Evolutionary conservation across 306 rosid genomes (phyloP).

Genomic region (Carpinus viminea): DNA sequence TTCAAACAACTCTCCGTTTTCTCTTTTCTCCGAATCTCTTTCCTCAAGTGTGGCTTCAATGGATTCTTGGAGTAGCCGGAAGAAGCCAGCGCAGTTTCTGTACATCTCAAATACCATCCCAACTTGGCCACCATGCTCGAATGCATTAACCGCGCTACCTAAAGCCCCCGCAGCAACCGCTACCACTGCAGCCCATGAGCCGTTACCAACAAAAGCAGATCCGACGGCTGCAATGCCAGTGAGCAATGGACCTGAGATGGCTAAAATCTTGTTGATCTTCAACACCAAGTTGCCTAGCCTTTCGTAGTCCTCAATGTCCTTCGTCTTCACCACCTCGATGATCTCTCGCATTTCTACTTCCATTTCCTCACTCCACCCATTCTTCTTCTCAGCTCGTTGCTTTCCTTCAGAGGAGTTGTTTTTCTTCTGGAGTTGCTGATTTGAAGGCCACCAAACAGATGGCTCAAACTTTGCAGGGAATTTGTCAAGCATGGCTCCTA

Average conservation of each 20-base stretch:
- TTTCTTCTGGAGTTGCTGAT: constrained; percentile 7
- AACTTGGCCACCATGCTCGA: constrained; percentile 67
- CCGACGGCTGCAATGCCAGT: constrained; percentile 68
- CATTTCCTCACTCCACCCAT: constrained; percentile 62
- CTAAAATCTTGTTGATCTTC: constrained; percentile 60
- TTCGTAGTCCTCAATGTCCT: constrained; percentile 64
- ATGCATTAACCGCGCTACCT: constrained; percentile 50
- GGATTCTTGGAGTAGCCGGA: constrained; percentile 41
- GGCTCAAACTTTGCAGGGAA: constrained; percentile 58
- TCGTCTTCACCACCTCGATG: constrained; percentile 43
- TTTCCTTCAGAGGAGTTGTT: neutral
- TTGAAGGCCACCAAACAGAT: constrained; percentile 78
- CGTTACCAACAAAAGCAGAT: constrained; percentile 41
- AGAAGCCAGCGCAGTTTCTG: constrained; percentile 54
- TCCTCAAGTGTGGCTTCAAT: constrained; percentile 52
- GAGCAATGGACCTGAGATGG: constrained; percentile 72
- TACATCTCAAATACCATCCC: constrained; percentile 83
- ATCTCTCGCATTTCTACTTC: constrained; percentile 66
- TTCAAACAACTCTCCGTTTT: constrained; percentile 55
- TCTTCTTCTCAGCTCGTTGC: neutral
- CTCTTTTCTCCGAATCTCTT: constrained; percentile 51
- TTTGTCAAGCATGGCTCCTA: constrained; percentile 78
- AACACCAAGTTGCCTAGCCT: constrained; percentile 63
- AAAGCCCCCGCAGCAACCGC: constrained; percentile 62
- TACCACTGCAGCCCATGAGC: constrained; percentile 26